phyloP scores from a whole-genome alignment of 169 alveolate species.

The Neospora caninum region DNA sequence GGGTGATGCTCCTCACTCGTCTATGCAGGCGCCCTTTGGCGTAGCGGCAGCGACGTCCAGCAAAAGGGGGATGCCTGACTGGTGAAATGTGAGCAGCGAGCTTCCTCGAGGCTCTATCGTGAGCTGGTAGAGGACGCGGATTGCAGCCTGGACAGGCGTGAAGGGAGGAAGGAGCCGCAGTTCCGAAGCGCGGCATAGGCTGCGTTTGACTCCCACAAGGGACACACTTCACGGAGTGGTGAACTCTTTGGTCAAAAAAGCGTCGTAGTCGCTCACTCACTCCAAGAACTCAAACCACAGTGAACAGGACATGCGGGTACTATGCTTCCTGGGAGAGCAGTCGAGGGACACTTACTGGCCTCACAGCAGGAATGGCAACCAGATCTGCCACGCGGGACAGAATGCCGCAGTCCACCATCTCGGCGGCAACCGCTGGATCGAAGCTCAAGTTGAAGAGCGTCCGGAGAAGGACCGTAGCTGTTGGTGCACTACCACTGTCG shows the following conservation, averaged over 20 bases:
- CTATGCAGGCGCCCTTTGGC: neutral
- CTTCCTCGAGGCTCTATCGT: neutral
- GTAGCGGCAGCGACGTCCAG: constrained; percentile 1
- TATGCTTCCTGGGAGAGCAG: neutral
- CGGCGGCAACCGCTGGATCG: neutral
- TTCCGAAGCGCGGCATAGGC: no score
- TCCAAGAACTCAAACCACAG: no score
- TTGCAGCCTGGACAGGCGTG: neutral
- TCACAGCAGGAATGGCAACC: neutral
- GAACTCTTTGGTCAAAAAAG: no score
- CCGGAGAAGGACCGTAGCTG: neutral
- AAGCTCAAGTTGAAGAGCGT: constrained; percentile 11
- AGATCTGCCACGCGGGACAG: neutral
- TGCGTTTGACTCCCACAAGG: no score
- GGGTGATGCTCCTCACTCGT: neutral
- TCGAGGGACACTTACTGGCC: neutral
- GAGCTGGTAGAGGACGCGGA: constrained; percentile 19
- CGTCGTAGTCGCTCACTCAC: no score
- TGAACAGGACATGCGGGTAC: neutral
- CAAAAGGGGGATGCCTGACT: neutral
- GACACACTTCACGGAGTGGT: no score
- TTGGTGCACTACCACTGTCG: neutral
- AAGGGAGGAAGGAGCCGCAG: no score
- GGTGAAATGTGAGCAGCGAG: constrained; percentile 13
- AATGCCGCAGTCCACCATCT: constrained; percentile 24